Percentiles rank a stretch among this genome's conserved stretches.
Evolutionary conservation across 2,329 filamentous ascomycete species (phyloP).

Genomic region (Colletotrichum theobromicola): DNA sequence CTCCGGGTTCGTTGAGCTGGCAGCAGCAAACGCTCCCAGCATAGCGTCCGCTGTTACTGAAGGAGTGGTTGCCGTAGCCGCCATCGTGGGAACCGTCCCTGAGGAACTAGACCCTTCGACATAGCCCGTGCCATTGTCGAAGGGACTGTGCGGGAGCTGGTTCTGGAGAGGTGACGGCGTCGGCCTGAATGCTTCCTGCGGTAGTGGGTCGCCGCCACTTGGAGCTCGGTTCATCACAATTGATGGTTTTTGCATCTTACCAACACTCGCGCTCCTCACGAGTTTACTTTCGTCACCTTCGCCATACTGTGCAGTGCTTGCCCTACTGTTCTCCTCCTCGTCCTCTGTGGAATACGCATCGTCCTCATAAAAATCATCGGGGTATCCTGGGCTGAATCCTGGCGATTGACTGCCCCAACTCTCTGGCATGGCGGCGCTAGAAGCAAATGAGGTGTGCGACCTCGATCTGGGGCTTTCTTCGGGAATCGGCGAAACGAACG

Average conservation of each 20-base stretch:
- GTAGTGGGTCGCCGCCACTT: constrained; percentile 15
- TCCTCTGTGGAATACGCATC: constrained; percentile 47
- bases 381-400: constrained; percentile 47
- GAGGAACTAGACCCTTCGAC: constrained; percentile 52
- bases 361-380: constrained; percentile 58
- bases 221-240: constrained; percentile 50
- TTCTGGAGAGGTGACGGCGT: constrained; percentile 40
- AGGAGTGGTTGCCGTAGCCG: constrained; percentile 26
- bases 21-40: constrained; percentile 55
- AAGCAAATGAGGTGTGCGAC: constrained; percentile 71
- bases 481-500: constrained; percentile 76
- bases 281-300: constrained; percentile 62
- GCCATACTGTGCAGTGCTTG: constrained; percentile 40
- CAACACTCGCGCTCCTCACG: constrained; percentile 66
- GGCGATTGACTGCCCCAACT: constrained; percentile 64
- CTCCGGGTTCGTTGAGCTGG: constrained; percentile 48
- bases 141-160: constrained; percentile 37
- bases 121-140: constrained; percentile 50
- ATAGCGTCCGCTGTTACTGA: constrained; percentile 50
- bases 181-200: constrained; percentile 23
- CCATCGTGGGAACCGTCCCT: constrained; percentile 40
- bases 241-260: constrained; percentile 63
- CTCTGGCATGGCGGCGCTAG: constrained; percentile 74
- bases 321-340: constrained; percentile 26
- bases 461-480: constrained; percentile 68